Conservation (phyloP, 345 rosid species). For the Lepidium africanum region DNA sequence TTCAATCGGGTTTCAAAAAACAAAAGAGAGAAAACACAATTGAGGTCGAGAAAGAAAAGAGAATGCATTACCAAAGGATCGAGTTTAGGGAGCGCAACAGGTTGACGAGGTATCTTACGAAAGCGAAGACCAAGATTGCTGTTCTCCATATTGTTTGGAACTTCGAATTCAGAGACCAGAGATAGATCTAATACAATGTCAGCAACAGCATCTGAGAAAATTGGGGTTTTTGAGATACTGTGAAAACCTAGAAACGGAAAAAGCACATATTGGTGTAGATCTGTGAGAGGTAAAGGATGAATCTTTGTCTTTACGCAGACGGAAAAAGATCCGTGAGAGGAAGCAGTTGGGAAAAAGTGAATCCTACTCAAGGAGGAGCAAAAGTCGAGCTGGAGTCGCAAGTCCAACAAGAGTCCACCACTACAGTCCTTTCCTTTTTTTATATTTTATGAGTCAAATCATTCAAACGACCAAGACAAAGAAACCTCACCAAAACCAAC, state of each 20-base stretch:
- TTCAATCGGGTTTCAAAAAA: neutral
- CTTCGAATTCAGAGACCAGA: neutral
- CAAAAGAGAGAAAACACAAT: neutral
- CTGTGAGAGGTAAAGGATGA: constrained; percentile 11
- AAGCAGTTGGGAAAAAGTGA: constrained; percentile 24
- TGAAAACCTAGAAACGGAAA: constrained; percentile 8
- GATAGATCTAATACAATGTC: constrained; percentile 13
- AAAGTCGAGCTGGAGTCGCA: constrained; percentile 3
- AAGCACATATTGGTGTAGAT: constrained; percentile 7
- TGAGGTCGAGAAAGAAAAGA: neutral
- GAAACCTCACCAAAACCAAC: neutral
- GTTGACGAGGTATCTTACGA: constrained; percentile 25
- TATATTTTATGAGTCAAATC: neutral
- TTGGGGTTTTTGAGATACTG: neutral
- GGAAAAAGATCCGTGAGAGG: constrained; percentile 25
- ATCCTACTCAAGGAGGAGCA: neutral
- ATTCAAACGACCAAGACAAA: constrained; percentile 4
- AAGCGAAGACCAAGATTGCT: constrained; percentile 22
- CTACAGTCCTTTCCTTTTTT: neutral
- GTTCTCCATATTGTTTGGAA: constrained; percentile 11
- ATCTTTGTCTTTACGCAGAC: constrained; percentile 35
- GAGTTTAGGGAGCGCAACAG: constrained; percentile 29
- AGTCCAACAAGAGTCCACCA: constrained; percentile 27
- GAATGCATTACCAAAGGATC: constrained; percentile 23
- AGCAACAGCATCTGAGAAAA: neutral